Percentiles rank a stretch among this genome's conserved stretches.
Conservation (phyloP, 2,329 filamentous ascomycete species). For the Metarhizium brunneum region DNA sequence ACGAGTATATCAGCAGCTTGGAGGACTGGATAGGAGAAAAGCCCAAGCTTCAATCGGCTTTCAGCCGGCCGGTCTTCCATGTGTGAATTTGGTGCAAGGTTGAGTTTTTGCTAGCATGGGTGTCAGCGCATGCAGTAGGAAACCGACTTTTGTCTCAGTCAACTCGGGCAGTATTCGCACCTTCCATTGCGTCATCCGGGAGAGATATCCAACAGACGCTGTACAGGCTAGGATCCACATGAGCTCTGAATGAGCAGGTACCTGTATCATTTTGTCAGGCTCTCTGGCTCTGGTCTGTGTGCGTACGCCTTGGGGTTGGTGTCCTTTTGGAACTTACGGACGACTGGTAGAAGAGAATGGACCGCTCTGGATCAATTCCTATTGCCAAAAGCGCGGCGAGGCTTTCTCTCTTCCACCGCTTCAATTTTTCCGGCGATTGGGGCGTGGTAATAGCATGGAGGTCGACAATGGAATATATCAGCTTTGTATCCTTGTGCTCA, state of each 20-base stretch:
- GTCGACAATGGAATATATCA: conserved; percentile 86
- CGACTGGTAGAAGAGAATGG: conserved; percentile 75
- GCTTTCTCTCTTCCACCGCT: conserved; percentile 59
- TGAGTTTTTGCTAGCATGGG: conserved; percentile 59
- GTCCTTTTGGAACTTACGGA: conserved; percentile 39
- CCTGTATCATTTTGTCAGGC: conserved; percentile 31
- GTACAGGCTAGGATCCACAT: conserved; percentile 97
- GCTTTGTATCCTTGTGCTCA: conserved; percentile 42
- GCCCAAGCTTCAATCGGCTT: conserved; percentile 64
- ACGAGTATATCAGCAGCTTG: conserved; percentile 92
- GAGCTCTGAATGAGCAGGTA: conserved; percentile 73
- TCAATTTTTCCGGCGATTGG: conserved; percentile 54
- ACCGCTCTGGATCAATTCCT: conserved; percentile 69
- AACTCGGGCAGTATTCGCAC: conserved; percentile 28
- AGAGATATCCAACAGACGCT: conserved; percentile 86
- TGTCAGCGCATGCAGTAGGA: not conserved
- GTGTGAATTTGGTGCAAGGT: conserved; percentile 48
- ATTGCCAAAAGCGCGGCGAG: conserved; percentile 76
- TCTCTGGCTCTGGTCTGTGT: not conserved
- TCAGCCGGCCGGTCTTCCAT: conserved; percentile 50
- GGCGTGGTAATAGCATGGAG: conserved; percentile 83
- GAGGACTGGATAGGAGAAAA: conserved; percentile 93
- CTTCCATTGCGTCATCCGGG: conserved; percentile 99
- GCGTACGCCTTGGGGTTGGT: not conserved
- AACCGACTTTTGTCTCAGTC: not conserved